Evolutionary conservation across 306 rosid species (phyloP).

Genomic region (cucumber (Cucumis sativus)): Cucumber_9930_V3 NC_026657.2:25987501-25988000

Average conservation of each 20-base stretch:
- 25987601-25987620: conserved; percentile 62
- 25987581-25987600: conserved; percentile 51
- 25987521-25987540: conserved; percentile 75
- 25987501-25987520: conserved; percentile 72
- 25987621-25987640: conserved; percentile 69
- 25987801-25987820: conserved; percentile 50
- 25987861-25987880: conserved; percentile 14
- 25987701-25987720: conserved; percentile 73
- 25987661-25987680: conserved; percentile 63
- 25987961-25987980: conserved; percentile 36
- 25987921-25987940: conserved; percentile 9
- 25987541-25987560: conserved; percentile 41
- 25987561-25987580: conserved; percentile 68
- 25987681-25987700: conserved; percentile 58
- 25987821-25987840: conserved; percentile 71
- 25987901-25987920: not conserved
- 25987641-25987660: conserved; percentile 71
- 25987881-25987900: conserved; percentile 9
- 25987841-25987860: conserved; percentile 67
- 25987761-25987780: conserved; percentile 75
- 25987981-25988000: conserved; percentile 51
- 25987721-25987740: conserved; percentile 70
- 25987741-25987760: conserved; percentile 56
- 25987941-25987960: conserved; percentile 13
- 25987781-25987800: conserved; percentile 64